These are phyloP conservation scores for Eimeria maxima DNA, from an alignment of 169 alveolate species.

Conservation along the genomic window DNA sequence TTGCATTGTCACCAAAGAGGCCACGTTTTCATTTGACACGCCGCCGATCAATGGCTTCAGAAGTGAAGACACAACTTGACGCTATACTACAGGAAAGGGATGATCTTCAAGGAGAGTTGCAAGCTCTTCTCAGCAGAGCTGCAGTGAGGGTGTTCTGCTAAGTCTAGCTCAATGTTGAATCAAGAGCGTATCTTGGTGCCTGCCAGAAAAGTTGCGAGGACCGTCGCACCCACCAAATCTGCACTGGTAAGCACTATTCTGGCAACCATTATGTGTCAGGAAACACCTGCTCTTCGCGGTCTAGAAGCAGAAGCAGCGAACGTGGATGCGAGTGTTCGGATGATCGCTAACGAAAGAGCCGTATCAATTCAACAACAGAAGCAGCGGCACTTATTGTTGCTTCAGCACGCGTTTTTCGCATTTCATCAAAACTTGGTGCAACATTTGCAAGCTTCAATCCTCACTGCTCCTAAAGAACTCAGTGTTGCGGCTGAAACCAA, in stretches of 20 bases:
- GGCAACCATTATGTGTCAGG: background rate
- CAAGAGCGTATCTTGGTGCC: background rate
- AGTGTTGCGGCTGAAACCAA: slow-evolving; percentile 32
- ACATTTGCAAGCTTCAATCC: slow-evolving; percentile 19
- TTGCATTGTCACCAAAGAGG: background rate
- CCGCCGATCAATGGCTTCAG: slow-evolving; percentile 22
- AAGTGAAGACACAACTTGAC: slow-evolving; percentile 27
- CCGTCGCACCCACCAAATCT: background rate
- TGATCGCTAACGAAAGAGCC: slow-evolving; percentile 17
- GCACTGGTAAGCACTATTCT: background rate
- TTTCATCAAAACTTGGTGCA: slow-evolving; percentile 46
- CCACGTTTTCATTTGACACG: background rate
- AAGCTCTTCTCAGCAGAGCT: slow-evolving; percentile 38
- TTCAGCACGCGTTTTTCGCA: slow-evolving; percentile 65
- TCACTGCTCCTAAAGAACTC: slow-evolving; percentile 65
- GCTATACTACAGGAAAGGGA: slow-evolving; percentile 2
- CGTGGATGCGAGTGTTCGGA: slow-evolving; percentile 32
- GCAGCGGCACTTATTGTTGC: slow-evolving; percentile 59
- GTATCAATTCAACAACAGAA: background rate
- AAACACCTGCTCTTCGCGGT: slow-evolving; percentile 20
- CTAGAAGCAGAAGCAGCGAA: slow-evolving; percentile 45
- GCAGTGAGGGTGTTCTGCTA: slow-evolving; percentile 35
- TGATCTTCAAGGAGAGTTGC: background rate
- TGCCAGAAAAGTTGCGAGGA: background rate
- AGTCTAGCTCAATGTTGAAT: background rate